Evolutionary conservation across 1,284 basidiomycete genomes (phyloP).

Genomic region (Schizophyllum commune): DNA sequence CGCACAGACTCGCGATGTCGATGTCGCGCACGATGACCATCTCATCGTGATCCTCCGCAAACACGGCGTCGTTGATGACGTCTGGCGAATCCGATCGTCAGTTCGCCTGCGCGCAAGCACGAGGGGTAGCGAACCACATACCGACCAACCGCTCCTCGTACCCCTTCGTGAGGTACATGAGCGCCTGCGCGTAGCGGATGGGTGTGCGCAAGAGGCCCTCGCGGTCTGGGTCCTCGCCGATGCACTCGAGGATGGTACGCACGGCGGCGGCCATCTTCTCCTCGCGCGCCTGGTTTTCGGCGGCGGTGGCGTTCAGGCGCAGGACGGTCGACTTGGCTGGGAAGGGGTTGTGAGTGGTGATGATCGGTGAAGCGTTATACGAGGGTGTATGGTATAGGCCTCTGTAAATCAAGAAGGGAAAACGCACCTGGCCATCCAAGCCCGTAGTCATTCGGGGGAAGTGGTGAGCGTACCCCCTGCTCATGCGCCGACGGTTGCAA

Average conservation of each 20-base stretch:
- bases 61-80: conserved; percentile 98
- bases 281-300: conserved; percentile 67
- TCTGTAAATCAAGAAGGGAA: background rate
- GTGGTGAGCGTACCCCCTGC: conserved; percentile 19
- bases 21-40: conserved; percentile 99
- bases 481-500: conserved; percentile 15
- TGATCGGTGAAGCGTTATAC: background rate
- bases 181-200: conserved; percentile 92
- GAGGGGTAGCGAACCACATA: conserved; percentile 22
- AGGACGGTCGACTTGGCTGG: conserved; percentile 86
- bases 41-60: conserved; percentile 99
- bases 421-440: conserved; percentile 88
- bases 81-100: conserved; percentile 40
- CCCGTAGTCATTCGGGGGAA: conserved; percentile 79
- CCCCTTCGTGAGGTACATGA: conserved; percentile 99
- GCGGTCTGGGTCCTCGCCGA: conserved; percentile 95
- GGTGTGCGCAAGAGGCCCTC: conserved; percentile 91
- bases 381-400: background rate
- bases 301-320: conserved; percentile 72
- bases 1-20: conserved; percentile 94
- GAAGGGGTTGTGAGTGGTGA: background rate
- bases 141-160: conserved; percentile 94
- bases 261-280: conserved; percentile 80
- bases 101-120: conserved; percentile 9
- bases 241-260: conserved; percentile 90